phyloP scores from a whole-genome alignment of 2,329 filamentous ascomycete species.

The Talaromyces sp. region DNA sequence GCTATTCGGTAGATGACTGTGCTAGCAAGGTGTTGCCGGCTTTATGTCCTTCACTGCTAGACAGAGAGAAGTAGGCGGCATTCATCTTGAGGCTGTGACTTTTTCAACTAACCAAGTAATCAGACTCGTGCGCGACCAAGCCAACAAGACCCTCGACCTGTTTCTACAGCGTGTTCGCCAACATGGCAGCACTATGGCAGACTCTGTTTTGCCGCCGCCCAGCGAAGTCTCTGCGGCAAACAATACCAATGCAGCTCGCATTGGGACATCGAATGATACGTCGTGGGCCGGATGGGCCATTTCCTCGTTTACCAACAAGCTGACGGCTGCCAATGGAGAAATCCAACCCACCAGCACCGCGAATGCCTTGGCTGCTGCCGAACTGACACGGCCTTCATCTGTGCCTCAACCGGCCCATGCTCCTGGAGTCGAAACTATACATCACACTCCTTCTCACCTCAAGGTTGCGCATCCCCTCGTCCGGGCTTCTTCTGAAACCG shows the following conservation, averaged over 20 bases:
- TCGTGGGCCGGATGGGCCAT: slow-evolving; percentile 97
- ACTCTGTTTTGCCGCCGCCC: slow-evolving; percentile 67
- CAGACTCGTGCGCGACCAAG: slow-evolving; percentile 77
- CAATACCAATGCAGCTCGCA: slow-evolving; percentile 55
- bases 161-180: slow-evolving; percentile 82
- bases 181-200: slow-evolving; percentile 69
- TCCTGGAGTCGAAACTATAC: slow-evolving; percentile 20
- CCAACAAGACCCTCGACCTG: slow-evolving; percentile 78
- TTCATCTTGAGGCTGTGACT: neutral
- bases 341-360: slow-evolving; percentile 61
- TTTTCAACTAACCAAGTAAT: neutral
- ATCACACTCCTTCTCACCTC: slow-evolving; percentile 17
- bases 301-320: slow-evolving; percentile 94
- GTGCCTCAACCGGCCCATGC: slow-evolving; percentile 39
- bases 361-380: slow-evolving; percentile 38
- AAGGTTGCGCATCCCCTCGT: slow-evolving; percentile 24
- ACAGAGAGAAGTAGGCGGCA: slow-evolving; percentile 71
- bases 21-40: slow-evolving; percentile 76
- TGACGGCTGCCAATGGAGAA: slow-evolving; percentile 76
- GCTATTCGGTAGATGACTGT: slow-evolving; percentile 85
- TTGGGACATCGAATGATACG: slow-evolving; percentile 67
- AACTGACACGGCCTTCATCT: slow-evolving; percentile 41
- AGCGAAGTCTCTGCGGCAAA: slow-evolving; percentile 29
- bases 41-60: slow-evolving; percentile 76
- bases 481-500: slow-evolving; percentile 35